phyloP scores from a whole-genome alignment of 2,329 filamentous ascomycete genomes.

The Colletotrichum agaves region DNA sequence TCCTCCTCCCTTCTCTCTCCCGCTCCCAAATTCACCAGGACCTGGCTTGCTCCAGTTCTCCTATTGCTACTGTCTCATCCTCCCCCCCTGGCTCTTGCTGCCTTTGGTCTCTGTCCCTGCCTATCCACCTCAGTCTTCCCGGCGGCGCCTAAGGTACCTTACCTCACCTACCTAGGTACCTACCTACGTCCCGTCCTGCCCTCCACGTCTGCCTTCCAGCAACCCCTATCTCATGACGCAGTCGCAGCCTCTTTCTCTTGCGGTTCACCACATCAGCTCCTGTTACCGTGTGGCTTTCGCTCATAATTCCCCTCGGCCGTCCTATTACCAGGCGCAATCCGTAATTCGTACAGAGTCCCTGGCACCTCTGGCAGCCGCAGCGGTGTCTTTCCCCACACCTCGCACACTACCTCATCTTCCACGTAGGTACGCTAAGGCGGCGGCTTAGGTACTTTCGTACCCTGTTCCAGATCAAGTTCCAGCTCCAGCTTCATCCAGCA shows the following conservation, averaged over 20 bases:
- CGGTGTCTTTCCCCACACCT: conserved; percentile 30
- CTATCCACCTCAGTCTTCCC: not conserved
- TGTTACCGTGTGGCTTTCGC: conserved; percentile 19
- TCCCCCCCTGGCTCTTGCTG: not conserved
- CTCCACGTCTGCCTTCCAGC: not conserved
- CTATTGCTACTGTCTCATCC: not conserved
- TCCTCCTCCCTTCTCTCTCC: conserved; percentile 3
- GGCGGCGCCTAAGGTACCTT: conserved; percentile 11
- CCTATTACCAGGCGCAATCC: conserved; percentile 13
- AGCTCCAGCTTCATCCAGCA: too few species aligned
- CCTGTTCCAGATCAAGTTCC: too few species aligned
- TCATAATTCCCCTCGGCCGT: conserved; percentile 4
- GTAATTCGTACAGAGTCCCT: not conserved
- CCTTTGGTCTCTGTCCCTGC: not conserved
- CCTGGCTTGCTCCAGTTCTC: not conserved
- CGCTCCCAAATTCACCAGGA: not conserved
- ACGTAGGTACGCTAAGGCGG: not conserved
- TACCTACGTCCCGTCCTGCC: not conserved
- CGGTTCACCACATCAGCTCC: conserved; percentile 10
- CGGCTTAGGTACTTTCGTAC: not conserved
- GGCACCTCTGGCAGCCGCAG: conserved; percentile 11
- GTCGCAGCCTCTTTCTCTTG: not conserved
- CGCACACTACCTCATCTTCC: conserved; percentile 15
- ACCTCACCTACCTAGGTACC: too few species aligned
- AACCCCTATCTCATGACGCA: conserved; percentile 3